Evolutionary conservation across 2,329 filamentous ascomycete genomes (phyloP).

Genomic region (Xylaria sp.): DNA sequence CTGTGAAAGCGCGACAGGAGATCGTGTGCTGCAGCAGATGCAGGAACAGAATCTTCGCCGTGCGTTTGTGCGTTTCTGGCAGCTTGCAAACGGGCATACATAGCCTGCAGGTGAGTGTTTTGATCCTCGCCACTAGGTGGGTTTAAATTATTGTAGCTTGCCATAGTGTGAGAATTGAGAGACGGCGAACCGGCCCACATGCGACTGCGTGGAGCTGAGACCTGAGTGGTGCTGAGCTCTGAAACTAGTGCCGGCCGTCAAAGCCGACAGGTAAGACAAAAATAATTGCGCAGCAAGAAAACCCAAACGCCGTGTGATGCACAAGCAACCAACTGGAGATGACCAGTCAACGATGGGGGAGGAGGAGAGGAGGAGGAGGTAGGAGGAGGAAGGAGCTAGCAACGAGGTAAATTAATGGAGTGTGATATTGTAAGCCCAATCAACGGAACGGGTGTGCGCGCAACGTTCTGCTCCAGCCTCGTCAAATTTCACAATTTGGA

Average conservation of each 20-base stretch:
- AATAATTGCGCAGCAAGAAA: neutral
- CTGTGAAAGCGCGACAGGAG: constrained; percentile 47
- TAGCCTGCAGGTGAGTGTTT: constrained; percentile 52
- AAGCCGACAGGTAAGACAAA: constrained; percentile 18
- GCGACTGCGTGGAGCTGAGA: constrained; percentile 29
- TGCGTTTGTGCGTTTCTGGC: constrained; percentile 43
- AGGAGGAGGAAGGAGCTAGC: neutral
- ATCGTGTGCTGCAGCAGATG: constrained; percentile 44
- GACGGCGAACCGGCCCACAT: constrained; percentile 34
- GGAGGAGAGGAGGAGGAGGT: neutral
- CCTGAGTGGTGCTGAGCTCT: constrained; percentile 19
- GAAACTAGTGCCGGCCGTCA: constrained; percentile 35
- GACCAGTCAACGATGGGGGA: neutral
- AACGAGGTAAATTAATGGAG: constrained; percentile 9
- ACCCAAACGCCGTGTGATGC: constrained; percentile 2
- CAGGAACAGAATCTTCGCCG: constrained; percentile 31
- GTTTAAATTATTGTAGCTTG: constrained; percentile 48
- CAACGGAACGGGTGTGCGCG: constrained; percentile 20
- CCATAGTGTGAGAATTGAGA: constrained; percentile 46
- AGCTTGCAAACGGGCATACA: constrained; percentile 53
- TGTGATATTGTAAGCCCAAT: constrained; percentile 7
- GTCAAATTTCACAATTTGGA: constrained; percentile 29
- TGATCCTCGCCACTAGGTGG: constrained; percentile 48
- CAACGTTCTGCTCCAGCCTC: constrained; percentile 40
- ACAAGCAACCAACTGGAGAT: neutral